A percentile compares a stretch with the other conserved stretches of the same genome.
phyloP scores from a whole-genome alignment of 2,329 filamentous ascomycete species.

The Pseudogymnoascus sp. region DNA sequence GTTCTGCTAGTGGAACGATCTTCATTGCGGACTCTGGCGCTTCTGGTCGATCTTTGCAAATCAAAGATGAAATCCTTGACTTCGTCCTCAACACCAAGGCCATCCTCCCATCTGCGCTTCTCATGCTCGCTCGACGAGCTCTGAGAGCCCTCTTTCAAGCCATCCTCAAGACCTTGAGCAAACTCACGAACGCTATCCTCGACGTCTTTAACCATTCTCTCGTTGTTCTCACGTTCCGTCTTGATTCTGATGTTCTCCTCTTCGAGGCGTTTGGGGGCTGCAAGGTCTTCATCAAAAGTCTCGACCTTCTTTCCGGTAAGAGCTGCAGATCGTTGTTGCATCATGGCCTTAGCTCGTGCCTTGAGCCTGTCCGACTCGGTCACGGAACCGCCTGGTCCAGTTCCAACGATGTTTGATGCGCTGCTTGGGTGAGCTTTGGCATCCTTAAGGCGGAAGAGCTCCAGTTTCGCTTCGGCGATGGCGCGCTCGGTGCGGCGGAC shows the following conservation, averaged over 20 bases:
- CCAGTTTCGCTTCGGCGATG: slow-evolving; percentile 83
- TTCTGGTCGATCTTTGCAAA: slow-evolving; percentile 75
- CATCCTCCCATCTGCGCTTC: slow-evolving; percentile 90
- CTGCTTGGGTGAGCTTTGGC: slow-evolving; percentile 83
- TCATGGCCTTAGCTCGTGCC: slow-evolving; percentile 92
- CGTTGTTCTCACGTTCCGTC: slow-evolving; percentile 85
- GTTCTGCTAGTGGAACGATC: slow-evolving; percentile 43
- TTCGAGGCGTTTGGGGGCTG: slow-evolving; percentile 77
- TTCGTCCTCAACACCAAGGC: slow-evolving; percentile 89
- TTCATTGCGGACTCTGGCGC: slow-evolving; percentile 58
- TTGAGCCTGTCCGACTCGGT: slow-evolving; percentile 94
- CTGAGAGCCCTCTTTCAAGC: slow-evolving; percentile 69
- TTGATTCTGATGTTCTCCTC: slow-evolving; percentile 75
- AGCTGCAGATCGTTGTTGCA: slow-evolving; percentile 94
- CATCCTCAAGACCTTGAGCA: slow-evolving; percentile 74
- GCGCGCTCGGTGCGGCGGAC: slow-evolving; percentile 84
- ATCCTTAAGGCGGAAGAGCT: slow-evolving; percentile 88
- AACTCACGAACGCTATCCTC: slow-evolving; percentile 94
- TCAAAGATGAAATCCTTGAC: slow-evolving; percentile 98
- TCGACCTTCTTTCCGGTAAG: slow-evolving; percentile 77
- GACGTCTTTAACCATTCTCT: slow-evolving; percentile 92
- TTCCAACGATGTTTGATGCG: slow-evolving; percentile 75
- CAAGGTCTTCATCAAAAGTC: slow-evolving; percentile 59
- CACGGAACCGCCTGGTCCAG: slow-evolving; percentile 79
- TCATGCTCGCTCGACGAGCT: slow-evolving; percentile 80